phyloP scores from a whole-genome alignment of 805 yeast species.

The Nakazawaea pomicola region DNA sequence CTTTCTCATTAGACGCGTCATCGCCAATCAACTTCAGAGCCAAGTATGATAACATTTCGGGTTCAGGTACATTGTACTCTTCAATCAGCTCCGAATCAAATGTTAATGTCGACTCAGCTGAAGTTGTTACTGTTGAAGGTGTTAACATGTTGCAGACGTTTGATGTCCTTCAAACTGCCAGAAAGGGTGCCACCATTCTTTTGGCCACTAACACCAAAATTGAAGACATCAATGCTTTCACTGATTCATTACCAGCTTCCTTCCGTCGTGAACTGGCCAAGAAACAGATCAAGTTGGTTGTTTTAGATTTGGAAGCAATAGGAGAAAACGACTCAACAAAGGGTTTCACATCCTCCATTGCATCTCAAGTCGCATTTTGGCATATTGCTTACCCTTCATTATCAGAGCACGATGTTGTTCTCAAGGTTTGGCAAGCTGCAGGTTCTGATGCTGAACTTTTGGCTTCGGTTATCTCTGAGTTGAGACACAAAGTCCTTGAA shows the following conservation, averaged over 20 bases:
- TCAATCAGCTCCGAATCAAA: conserved; percentile 40
- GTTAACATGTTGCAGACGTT: conserved; percentile 46
- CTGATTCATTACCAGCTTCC: conserved; percentile 44
- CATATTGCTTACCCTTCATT: conserved; percentile 56
- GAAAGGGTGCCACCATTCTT: conserved; percentile 51
- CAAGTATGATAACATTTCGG: conserved; percentile 64
- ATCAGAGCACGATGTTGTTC: conserved; percentile 57
- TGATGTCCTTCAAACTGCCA: conserved; percentile 60
- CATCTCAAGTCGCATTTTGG: conserved; percentile 81
- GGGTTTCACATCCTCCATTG: conserved; percentile 72
- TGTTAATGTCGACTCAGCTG: conserved; percentile 50
- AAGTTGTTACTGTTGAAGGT: conserved; percentile 61
- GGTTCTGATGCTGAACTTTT: conserved; percentile 79
- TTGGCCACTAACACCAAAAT: conserved; percentile 35
- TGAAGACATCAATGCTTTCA: conserved; percentile 38
- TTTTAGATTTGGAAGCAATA: conserved; percentile 58
- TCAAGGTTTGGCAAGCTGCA: conserved; percentile 73
- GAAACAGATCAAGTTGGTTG: conserved; percentile 46
- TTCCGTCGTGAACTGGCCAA: conserved; percentile 48
- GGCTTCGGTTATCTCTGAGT: conserved; percentile 63
- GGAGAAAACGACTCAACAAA: conserved; percentile 67
- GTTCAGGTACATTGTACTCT: conserved; percentile 74
- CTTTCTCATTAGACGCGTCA: conserved; percentile 59
- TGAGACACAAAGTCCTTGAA: conserved; percentile 53
- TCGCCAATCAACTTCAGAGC: conserved; percentile 52